Evolutionary conservation across 192 early-diverging fungal species (phyloP), one percentile per base, ranked within the genome.

Genomic region (Lobosporangium transversale): DNA sequence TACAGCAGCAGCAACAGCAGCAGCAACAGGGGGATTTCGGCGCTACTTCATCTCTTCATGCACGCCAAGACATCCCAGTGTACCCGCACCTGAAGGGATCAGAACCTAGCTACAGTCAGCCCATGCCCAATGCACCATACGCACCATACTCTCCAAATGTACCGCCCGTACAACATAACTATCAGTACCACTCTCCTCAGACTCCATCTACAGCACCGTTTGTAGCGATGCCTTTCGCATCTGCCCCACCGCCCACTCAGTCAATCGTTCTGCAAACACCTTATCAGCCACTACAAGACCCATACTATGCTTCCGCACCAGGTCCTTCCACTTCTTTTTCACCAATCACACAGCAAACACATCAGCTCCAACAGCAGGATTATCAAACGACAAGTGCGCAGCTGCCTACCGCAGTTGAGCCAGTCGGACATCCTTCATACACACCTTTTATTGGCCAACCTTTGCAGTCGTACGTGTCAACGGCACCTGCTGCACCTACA

Each of bases 131-230:
- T 14, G 54, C 57, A 23, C 59, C 59, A 9, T 60, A 83, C n/a
- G 23, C 48, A 36, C 21, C 45, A 30, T 62, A 52, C 52, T 48
- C 60, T 1, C 60, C 48, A 18, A 48, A 51, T 21, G 20, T 21
- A 2, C 47, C 58, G 12, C 29, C 27, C 26, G 5, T 54, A 47
- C 68, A 62, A n/a, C 36, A 36, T 20, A 24, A 47, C 14, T 78
- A 82, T 23, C 61, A 57, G 37, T 68, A 71, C 24, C 67, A 70
- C n/a, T 20, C 74, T 24, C 6, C 85, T 57, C 4, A 29, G 65
- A 11, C 81, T 48, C 54, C 79, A 62, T 67, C 71, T 20, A 71
- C 60, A 24, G 69, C 71, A 26, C 53, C 86, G 23, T 65, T 79
- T 23, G 62, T 73, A 11, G 42, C 49, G 12, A 40, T 58, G 8